Evolutionary conservation across 2,329 filamentous ascomycete genomes (phyloP).

Genomic region (Orbilia blumenaviensis): DNA sequence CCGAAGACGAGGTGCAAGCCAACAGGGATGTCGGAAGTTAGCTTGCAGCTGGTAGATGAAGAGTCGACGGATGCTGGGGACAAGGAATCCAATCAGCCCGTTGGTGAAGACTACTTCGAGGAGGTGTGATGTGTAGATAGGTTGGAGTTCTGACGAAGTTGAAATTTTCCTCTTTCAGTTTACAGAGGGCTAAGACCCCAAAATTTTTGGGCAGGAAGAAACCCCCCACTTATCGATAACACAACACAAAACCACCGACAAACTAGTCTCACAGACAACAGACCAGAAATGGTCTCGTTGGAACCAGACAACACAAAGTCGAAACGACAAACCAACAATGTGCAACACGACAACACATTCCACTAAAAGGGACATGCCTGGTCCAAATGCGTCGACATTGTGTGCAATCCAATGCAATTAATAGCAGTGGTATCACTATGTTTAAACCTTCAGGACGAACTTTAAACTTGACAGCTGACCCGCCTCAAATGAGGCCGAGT

Average conservation of each 20-base stretch:
- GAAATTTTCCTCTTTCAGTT: conserved; percentile 48
- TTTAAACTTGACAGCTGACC: conserved; percentile 23
- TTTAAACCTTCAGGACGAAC: conserved; percentile 14
- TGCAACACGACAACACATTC: conserved; percentile 27
- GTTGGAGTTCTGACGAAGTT: conserved; percentile 26
- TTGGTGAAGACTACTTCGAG: conserved; percentile 48
- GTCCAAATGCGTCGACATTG: conserved; percentile 4
- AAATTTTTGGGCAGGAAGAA: conserved; percentile 29
- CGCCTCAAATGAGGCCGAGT: background rate
- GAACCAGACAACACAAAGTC: background rate
- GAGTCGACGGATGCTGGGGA: conserved; percentile 51
- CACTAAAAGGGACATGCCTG: background rate
- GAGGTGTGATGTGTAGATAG: conserved; percentile 28
- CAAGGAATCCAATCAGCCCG: conserved; percentile 49
- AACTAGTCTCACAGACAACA: too few species aligned
- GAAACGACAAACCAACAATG: conserved; percentile 2
- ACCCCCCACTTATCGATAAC: conserved; percentile 39
- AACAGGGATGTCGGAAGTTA: conserved; percentile 25
- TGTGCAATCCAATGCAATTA: too few species aligned
- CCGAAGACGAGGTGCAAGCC: conserved; percentile 31
- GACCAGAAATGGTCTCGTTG: background rate
- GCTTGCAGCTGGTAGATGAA: conserved; percentile 33
- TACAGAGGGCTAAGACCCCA: conserved; percentile 45
- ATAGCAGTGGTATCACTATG: background rate
- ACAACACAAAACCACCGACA: background rate